Evolutionary conservation across 2,329 filamentous ascomycete species (phyloP), one percentile per base, ranked within the genome.

Genomic region (Pseudogymnoascus sp.): DNA sequence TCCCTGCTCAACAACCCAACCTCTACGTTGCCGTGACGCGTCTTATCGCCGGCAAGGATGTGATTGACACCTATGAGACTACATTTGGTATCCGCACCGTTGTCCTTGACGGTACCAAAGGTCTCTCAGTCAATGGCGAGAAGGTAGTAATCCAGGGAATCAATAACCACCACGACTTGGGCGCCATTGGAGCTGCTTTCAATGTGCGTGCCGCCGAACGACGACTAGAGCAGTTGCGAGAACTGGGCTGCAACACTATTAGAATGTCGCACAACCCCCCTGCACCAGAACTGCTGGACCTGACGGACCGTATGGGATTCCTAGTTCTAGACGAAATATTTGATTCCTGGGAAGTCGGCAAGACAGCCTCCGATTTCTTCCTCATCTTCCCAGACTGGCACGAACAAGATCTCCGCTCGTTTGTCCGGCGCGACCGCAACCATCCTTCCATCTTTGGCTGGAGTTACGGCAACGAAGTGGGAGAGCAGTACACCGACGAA

Each of bases 401-500:
- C 63, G 81, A 84, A 70, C 72, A 80, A 0, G 80, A 83, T 61
- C 72, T 82, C 3, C 77, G 81, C 0, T 67, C 76, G 0, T 79
- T 83, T 62, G 66, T 84, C 13, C 76, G 80, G 3, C 77, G 81
- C 5, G 81, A 84, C 68, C 74, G 81, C 21, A 84, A 84, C 66
- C 81, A 84, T 67, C 76, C 81, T 2, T 82, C 81, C 0, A 71
- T 84, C 17, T 72, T 81, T 25, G 73, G 74, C 0, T 83, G 81
- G 81, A 80, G 79, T 63, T 75, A 79, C 59, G 81, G 81, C 2
- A 84, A 84, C 67, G 81, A 84, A 68, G 74, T 84, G 0, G 68
- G 73, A 0, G 81, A 84, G 67, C 80, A 84, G 69, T 71, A 51
- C n/a, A 51, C 68, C 3, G 70, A 71, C 35, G 64, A 70, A 38